Percentiles rank a stretch among this genome's conserved stretches.
These are phyloP conservation scores for Fusarium sp. DNA, from an alignment of 2,329 filamentous ascomycete genomes.

Conservation along the genomic window DNA sequence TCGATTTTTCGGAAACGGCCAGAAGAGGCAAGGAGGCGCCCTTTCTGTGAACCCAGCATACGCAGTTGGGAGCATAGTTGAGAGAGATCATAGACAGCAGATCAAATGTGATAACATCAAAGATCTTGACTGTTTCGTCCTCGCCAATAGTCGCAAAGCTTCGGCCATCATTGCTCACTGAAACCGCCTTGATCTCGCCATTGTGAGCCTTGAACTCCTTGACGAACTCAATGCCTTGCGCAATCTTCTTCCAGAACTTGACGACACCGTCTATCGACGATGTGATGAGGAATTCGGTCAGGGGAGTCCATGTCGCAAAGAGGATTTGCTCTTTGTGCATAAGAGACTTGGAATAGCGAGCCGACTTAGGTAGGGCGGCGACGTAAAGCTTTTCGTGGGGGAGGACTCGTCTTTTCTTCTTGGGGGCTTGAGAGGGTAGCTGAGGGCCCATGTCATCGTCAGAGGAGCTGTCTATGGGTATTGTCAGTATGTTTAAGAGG, in stretches of 20 bases:
- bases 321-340: constrained; percentile 98
- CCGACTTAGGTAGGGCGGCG: constrained; percentile 83
- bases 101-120: constrained; percentile 88
- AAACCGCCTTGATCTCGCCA: constrained; percentile 85
- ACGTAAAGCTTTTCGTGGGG: constrained; percentile 97
- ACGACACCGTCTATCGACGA: constrained; percentile 95
- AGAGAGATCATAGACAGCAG: constrained; percentile 85
- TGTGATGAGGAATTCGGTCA: constrained; percentile 95
- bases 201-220: constrained; percentile 96
- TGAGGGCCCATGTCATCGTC: constrained; percentile 95
- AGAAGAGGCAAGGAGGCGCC: constrained; percentile 89
- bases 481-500: constrained; percentile 17
- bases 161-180: constrained; percentile 87
- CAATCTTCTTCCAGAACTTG: constrained; percentile 99
- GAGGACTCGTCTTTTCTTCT: constrained; percentile 91
- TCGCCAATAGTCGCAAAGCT: constrained; percentile 90
- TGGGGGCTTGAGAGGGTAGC: constrained; percentile 82
- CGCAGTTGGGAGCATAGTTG: constrained; percentile 77
- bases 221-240: constrained; percentile 92
- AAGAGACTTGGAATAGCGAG: constrained; percentile 91
- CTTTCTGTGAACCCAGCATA: constrained; percentile 92
- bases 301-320: constrained; percentile 87
- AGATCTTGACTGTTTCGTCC: constrained; percentile 84
- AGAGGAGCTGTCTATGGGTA: constrained; percentile 72
- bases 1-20: constrained; percentile 81